Percentiles rank a stretch among this genome's conserved stretches.
phyloP scores from a whole-genome alignment of 352 stramenopile species.

The Globisporangium splendens region DNA sequence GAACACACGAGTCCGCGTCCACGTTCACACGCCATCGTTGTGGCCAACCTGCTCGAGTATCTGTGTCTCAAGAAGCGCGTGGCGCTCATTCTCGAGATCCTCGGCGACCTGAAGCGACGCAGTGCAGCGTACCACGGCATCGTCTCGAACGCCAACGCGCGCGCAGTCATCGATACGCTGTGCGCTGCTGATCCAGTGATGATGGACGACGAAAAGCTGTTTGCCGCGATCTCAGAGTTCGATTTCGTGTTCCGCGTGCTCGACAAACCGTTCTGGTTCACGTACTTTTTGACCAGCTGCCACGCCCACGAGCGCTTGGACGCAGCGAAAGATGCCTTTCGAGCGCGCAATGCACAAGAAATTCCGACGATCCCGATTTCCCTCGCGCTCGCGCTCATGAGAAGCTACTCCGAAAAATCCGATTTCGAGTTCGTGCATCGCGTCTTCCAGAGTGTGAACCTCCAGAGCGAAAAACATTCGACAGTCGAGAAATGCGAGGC shows the following conservation, averaged over 20 bases:
- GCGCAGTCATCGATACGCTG: conserved; percentile 8
- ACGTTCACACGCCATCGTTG: background rate
- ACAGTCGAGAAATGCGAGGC: background rate
- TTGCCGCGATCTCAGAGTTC: background rate
- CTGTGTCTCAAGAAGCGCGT: conserved; percentile 2
- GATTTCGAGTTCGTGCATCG: conserved; percentile 13
- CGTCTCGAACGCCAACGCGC: conserved; percentile 7
- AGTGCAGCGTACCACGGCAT: background rate
- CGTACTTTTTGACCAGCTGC: conserved; percentile 6
- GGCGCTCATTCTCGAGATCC: conserved; percentile 4
- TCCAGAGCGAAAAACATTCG: background rate
- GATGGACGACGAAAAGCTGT: conserved; percentile 2
- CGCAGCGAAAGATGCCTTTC: conserved; percentile 9
- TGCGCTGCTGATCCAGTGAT: conserved; percentile 2
- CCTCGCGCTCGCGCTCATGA: conserved; percentile 6
- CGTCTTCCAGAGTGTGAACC: conserved; percentile 1
- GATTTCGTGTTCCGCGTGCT: background rate
- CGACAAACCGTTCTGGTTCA: conserved; percentile 11
- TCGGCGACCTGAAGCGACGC: conserved; percentile 8
- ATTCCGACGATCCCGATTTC: conserved; percentile 8
- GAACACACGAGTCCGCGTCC: conserved; percentile 5
- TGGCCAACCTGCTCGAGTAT: conserved; percentile 5
- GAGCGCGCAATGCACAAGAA: background rate
- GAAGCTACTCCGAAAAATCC: background rate
- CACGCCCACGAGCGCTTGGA: conserved; percentile 5